These are phyloP conservation scores for Penicillium verrucosum DNA, from an alignment of 2,329 filamentous ascomycete genomes.

Conservation along the genomic window DNA sequence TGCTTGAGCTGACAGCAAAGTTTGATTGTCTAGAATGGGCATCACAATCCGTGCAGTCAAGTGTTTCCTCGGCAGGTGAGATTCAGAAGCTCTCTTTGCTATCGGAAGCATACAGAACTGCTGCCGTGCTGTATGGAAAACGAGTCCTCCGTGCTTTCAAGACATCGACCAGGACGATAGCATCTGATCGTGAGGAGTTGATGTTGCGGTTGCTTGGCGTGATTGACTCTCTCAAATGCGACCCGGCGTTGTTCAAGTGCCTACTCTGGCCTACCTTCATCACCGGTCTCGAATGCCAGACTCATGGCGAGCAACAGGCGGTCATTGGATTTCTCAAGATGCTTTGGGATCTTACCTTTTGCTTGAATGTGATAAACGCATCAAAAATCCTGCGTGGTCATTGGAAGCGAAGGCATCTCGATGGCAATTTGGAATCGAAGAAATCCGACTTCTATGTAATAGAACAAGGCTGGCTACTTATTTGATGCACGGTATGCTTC, in stretches of 20 bases:
- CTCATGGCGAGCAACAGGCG: not conserved
- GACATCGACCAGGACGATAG: not conserved
- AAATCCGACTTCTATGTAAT: not conserved
- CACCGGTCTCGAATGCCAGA: slow-evolving; percentile 17
- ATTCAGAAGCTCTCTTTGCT: not conserved
- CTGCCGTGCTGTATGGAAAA: slow-evolving; percentile 13
- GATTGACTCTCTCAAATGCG: slow-evolving; percentile 6
- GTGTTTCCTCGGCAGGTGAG: not conserved
- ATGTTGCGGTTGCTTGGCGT: not conserved
- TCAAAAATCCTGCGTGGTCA: slow-evolving; percentile 14
- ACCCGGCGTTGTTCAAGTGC: slow-evolving; percentile 20
- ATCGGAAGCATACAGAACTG: slow-evolving; percentile 14
- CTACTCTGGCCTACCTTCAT: slow-evolving; percentile 23
- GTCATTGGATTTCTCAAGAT: slow-evolving; percentile 1
- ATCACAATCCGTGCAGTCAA: not conserved
- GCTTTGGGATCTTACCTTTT: slow-evolving; percentile 20
- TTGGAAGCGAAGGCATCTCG: slow-evolving; percentile 9
- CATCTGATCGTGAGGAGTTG: not conserved
- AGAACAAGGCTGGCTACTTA: not conserved
- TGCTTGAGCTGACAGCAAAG: not conserved
- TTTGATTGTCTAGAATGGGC: not conserved
- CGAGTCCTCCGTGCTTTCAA: slow-evolving; percentile 6
- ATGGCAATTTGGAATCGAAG: not conserved
- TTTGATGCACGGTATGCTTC: not conserved
- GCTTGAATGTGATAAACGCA: slow-evolving; percentile 23